Evolutionary conservation across 1,284 basidiomycete species (phyloP).

Genomic region (Sporisorium reilianum): DNA sequence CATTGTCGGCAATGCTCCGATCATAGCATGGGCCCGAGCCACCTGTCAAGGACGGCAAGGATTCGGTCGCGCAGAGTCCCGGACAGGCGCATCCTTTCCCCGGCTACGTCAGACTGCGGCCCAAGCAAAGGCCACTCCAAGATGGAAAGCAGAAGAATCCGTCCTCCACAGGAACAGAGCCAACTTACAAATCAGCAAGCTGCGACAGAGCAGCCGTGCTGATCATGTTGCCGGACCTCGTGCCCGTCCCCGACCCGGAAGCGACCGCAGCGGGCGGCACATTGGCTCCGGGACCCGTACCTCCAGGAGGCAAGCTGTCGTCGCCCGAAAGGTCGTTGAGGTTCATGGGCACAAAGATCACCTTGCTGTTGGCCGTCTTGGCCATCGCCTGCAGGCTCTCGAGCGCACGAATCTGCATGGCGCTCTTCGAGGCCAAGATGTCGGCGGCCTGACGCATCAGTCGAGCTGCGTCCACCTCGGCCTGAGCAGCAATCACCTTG

Average conservation of each 20-base stretch:
- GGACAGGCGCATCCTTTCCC: too few relatives aligned
- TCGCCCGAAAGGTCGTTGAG: slow-evolving; percentile 34
- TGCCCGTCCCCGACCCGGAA: slow-evolving; percentile 13
- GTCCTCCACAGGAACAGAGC: background rate
- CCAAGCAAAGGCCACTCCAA: too few relatives aligned
- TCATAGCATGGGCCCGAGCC: too few relatives aligned
- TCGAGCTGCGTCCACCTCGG: slow-evolving; percentile 92
- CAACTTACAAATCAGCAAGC: slow-evolving; percentile 37
- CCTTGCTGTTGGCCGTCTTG: slow-evolving; percentile 83
- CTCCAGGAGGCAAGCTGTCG: slow-evolving; percentile 22
- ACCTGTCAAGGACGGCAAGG: too few relatives aligned
- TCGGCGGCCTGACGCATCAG: slow-evolving; percentile 85
- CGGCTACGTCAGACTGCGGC: too few relatives aligned
- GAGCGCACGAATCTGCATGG: slow-evolving; percentile 96
- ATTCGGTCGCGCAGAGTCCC: too few relatives aligned
- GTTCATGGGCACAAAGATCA: slow-evolving; percentile 90
- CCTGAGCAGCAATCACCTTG: slow-evolving; percentile 95
- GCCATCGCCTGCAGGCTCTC: slow-evolving; percentile 83
- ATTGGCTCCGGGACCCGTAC: slow-evolving; percentile 14
- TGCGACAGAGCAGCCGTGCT: slow-evolving; percentile 38
- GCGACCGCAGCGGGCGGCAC: slow-evolving; percentile 4
- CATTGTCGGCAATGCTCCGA: too few relatives aligned
- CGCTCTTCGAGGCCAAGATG: slow-evolving; percentile 75
- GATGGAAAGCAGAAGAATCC: too few relatives aligned
- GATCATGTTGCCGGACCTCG: slow-evolving; percentile 24